Conservation (phyloP, 1,284 basidiomycete genomes). For the Trametes versicolor region DNA sequence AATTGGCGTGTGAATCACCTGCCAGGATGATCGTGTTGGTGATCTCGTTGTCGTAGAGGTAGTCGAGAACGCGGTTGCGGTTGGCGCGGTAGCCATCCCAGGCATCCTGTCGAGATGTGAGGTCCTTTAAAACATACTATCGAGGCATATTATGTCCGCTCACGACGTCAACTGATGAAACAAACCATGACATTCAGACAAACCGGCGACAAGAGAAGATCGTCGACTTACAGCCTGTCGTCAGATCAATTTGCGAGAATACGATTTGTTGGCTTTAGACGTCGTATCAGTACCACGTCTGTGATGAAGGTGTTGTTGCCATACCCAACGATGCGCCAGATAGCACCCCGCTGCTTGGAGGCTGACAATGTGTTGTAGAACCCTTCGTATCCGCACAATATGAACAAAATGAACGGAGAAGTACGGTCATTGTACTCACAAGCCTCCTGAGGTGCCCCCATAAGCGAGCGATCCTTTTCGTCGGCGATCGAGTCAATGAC, state of each 20-base stretch:
- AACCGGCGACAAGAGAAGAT: constrained; percentile 4
- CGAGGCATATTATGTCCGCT: not conserved
- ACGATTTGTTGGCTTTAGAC: constrained; percentile 62
- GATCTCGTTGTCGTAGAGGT: constrained; percentile 62
- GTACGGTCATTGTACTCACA: constrained; percentile 46
- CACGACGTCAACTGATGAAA: constrained; percentile 37
- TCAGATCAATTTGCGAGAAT: constrained; percentile 59
- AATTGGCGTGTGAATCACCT: constrained; percentile 75
- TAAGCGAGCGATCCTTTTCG: constrained; percentile 60
- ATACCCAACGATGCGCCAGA: constrained; percentile 68
- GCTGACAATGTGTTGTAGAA: constrained; percentile 60
- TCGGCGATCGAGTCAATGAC: constrained; percentile 57
- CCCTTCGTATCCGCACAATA: constrained; percentile 49
- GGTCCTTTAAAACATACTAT: not conserved
- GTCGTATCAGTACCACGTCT: not conserved
- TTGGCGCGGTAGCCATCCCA: constrained; percentile 75
- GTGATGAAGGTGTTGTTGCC: not conserved
- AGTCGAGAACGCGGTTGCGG: constrained; percentile 62
- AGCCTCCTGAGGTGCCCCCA: constrained; percentile 68
- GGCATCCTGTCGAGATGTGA: constrained; percentile 52
- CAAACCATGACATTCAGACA: not conserved
- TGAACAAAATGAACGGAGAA: not conserved
- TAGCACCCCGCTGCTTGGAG: constrained; percentile 59
- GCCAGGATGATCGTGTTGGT: constrained; percentile 68
- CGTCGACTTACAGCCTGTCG: constrained; percentile 47